Evolutionary conservation across 2,329 filamentous ascomycete species (phyloP).

Genomic region (Hypoxylon sp.): DNA sequence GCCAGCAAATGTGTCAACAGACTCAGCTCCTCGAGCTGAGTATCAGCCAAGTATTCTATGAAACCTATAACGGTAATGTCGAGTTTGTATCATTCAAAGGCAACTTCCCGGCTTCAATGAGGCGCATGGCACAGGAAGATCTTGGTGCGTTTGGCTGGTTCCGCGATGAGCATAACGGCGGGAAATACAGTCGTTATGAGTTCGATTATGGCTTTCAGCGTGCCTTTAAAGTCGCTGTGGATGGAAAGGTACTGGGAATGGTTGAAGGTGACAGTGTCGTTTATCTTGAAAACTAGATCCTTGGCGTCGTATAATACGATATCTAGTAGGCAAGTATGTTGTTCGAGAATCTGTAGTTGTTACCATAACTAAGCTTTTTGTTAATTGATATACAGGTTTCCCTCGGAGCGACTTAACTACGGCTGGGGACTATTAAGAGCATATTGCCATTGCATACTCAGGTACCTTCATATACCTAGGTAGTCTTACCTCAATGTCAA

Average conservation of each 20-base stretch:
- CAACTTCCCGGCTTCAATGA: not conserved
- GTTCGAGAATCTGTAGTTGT: too few species aligned
- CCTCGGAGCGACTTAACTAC: too few species aligned
- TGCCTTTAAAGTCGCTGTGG: not conserved
- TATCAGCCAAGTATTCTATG: not conserved
- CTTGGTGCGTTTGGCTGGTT: not conserved
- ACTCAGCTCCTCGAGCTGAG: not conserved
- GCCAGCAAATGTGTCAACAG: not conserved
- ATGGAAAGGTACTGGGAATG: not conserved
- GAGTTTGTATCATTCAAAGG: not conserved
- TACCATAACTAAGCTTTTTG: too few species aligned
- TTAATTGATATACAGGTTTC: too few species aligned
- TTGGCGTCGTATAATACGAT: too few species aligned
- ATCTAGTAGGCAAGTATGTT: too few species aligned
- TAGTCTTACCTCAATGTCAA: too few species aligned
- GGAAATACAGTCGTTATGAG: not conserved
- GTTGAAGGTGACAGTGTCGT: too few species aligned
- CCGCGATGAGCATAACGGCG: not conserved
- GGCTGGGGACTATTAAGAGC: too few species aligned
- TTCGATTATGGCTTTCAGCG: not conserved
- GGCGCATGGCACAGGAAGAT: not conserved
- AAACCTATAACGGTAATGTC: not conserved
- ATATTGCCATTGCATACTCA: too few species aligned
- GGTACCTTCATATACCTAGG: too few species aligned
- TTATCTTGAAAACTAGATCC: too few species aligned